Evolutionary conservation across 2,329 filamentous ascomycete genomes (phyloP), one percentile per base, ranked within the genome.

Genomic region (Phoma sp.): DNA sequence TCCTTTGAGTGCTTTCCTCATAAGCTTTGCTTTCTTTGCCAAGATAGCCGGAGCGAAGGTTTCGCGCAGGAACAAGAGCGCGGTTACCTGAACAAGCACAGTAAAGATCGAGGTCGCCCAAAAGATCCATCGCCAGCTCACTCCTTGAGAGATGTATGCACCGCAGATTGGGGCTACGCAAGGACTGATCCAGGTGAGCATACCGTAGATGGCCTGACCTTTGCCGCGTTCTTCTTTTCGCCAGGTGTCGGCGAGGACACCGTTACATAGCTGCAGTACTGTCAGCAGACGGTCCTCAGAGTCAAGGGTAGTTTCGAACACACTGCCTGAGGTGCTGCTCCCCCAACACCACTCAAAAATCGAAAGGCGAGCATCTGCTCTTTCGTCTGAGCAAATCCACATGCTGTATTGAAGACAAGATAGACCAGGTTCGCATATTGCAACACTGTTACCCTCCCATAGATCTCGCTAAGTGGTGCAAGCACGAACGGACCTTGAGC

Each of bases 111-210:
- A 85, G 1, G 85, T 88, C 0, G 84, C 80, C 76, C 84, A 89
- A 75, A 91, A 91, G 13, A 86, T 83, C 88, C 88, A 91, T 35
- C 88, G 83, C 89, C 88, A 91, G 2, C 73, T 77, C 3, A 54
- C 63, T 10, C 57, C 51, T 40, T 56, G 48, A 2, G 63, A 69
- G 37, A 71, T 69, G 48, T 66, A 70, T 8, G 61, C 67, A 6
- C 37, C 74, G 33, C 60, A 65, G 7, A 71, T 70, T 7, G 67
- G 69, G 6, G 86, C 87, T 4, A 88, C 74, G 4, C 84, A 84
- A 4, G 87, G 86, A 0, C 86, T 87, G 3, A 89, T 80, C 13
- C 89, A 79, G 0, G 86, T 86, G 7, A 82, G 80, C 5, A 88
- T 79, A 40, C 80, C 84, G 74, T 88, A 88, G 33, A 88, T 79